Evolutionary conservation across 2,329 filamentous ascomycete genomes (phyloP).

Genomic region (Paecilomyces fulvus): DNA sequence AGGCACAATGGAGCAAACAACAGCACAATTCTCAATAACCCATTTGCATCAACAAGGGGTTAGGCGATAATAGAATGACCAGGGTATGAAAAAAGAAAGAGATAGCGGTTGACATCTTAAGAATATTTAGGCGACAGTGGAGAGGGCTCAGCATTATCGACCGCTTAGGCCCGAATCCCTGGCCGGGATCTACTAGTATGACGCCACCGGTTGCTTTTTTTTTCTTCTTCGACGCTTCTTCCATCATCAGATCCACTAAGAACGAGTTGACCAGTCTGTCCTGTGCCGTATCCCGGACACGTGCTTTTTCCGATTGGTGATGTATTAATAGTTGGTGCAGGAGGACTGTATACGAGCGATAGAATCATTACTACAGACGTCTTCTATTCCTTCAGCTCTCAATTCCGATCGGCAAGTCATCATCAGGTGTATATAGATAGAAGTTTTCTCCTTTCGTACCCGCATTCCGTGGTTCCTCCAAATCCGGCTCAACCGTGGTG

Average conservation of each 20-base stretch:
- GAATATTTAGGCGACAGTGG: neutral
- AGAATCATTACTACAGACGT: neutral
- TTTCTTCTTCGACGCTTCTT: neutral
- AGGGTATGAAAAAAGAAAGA: neutral
- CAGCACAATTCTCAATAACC: neutral
- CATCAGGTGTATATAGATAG: neutral
- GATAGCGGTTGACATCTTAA: neutral
- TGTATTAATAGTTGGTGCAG: neutral
- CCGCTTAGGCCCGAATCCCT: neutral
- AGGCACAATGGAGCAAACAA: neutral
- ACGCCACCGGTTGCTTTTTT: neutral
- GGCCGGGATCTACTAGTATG: neutral
- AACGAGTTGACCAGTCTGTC: neutral
- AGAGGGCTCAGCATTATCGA: neutral
- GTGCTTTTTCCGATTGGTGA: neutral
- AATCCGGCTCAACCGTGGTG: neutral
- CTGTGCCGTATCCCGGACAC: neutral
- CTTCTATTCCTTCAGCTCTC: no score
- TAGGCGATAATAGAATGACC: neutral
- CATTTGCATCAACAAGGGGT: neutral
- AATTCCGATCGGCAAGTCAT: neutral
- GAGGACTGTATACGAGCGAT: neutral
- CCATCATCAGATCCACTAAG: neutral
- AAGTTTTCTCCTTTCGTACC: neutral
- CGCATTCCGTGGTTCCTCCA: neutral